These are phyloP conservation scores for Stemphylium vesicarium DNA, from an alignment of 2,329 filamentous ascomycete genomes.

Conservation along the genomic window DNA sequence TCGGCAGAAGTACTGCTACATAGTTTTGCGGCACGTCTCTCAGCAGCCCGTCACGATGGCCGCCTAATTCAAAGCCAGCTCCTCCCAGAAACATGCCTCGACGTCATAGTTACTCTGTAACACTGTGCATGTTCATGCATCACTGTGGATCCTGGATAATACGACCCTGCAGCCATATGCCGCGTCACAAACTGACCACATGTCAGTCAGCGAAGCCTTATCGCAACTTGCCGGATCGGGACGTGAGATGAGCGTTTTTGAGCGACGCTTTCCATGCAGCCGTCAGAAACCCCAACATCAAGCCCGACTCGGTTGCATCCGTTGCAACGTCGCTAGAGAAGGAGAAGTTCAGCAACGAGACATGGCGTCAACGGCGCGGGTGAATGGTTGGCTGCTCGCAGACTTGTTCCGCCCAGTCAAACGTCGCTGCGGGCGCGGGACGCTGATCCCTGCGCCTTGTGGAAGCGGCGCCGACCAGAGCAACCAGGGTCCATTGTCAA, in stretches of 20 bases:
- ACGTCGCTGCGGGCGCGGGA: constrained; percentile 17
- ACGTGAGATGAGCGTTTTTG: neutral
- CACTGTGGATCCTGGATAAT: neutral
- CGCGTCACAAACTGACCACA: neutral
- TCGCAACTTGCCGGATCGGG: neutral
- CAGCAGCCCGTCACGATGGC: neutral
- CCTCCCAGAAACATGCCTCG: neutral
- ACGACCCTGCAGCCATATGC: neutral
- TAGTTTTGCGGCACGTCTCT: too few relatives aligned
- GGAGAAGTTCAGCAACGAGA: neutral
- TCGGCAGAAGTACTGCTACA: neutral
- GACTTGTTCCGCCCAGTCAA: constrained; percentile 3
- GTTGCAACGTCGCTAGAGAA: too few relatives aligned
- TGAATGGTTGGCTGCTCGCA: constrained; percentile 15
- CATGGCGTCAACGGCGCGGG: constrained; percentile 4
- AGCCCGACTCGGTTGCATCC: too few relatives aligned
- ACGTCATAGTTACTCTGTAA: constrained; percentile 1
- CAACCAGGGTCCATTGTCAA: constrained; percentile 17
- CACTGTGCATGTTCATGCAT: constrained; percentile 3
- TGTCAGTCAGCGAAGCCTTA: neutral
- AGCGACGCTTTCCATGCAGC: too few relatives aligned
- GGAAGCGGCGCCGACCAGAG: constrained; percentile 16
- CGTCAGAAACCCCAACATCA: too few relatives aligned
- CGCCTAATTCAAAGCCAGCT: neutral
- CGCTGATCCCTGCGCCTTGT: constrained; percentile 18